These are phyloP conservation scores for Carex parvula DNA, from an alignment of 176 grass and related monocot species.

Conservation along the genomic window DNA sequence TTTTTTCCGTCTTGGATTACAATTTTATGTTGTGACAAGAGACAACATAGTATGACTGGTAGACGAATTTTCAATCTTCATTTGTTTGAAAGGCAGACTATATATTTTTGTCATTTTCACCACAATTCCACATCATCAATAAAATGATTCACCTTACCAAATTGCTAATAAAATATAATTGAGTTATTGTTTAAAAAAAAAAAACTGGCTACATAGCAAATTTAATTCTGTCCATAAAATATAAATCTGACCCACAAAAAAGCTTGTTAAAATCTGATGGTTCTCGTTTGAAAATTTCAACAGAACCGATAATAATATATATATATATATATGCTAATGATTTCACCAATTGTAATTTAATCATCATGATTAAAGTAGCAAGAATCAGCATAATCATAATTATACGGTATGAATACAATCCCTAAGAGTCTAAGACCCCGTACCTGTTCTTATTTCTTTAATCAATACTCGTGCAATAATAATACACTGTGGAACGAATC, in stretches of 20 bases:
- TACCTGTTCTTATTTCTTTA: not conserved
- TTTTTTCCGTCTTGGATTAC: too few relatives aligned
- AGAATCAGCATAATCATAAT: slow-evolving; percentile 14
- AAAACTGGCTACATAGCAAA: too few relatives aligned
- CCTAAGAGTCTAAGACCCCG: not conserved
- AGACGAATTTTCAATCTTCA: too few relatives aligned
- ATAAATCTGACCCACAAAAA: not conserved
- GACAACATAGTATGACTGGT: too few relatives aligned
- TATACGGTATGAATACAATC: not conserved
- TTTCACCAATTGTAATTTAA: not conserved
- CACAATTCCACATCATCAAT: too few relatives aligned
- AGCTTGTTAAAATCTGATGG: not conserved
- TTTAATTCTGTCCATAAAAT: too few relatives aligned
- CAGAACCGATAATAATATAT: not conserved
- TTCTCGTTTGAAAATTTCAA: not conserved
- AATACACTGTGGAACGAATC: not conserved
- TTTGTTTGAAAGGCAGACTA: too few relatives aligned
- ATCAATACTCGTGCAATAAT: not conserved
- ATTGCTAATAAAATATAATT: too few relatives aligned
- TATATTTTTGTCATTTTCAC: too few relatives aligned
- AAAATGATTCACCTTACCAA: not conserved
- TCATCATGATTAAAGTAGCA: not conserved
- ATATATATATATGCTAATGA: not conserved
- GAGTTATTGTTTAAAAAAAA: too few relatives aligned
- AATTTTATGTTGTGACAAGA: too few relatives aligned